Evolutionary conservation across 2,329 filamentous ascomycete species (phyloP), one percentile per base, ranked within the genome.

Genomic region (Blumeriella jaapii): DNA sequence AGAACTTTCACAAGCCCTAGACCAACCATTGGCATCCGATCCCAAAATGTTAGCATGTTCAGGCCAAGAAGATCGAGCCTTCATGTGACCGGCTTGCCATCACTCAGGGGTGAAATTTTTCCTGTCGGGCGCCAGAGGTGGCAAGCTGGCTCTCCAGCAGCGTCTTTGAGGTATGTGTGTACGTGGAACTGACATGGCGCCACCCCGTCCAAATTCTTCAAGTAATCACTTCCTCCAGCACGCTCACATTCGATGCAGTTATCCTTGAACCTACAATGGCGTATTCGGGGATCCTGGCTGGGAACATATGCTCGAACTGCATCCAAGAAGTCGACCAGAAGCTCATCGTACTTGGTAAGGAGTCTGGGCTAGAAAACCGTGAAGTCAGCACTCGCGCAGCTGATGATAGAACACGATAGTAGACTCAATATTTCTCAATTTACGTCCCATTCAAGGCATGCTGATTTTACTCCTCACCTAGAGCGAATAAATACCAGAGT

Each of bases 271-370:
- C 26, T 17, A 29, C 39, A 45, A 8, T 48, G 40, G 1, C 48
- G 36, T 13, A 48, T 28, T 1, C 49, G 40, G n/a, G 49, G 48
- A 30, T 52, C 49, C 10, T 30, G 37, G 8, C 14, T 26, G 4
- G 15, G 29, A 1, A 22, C 7, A 9, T 42, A 39, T 3, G 24
- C 4, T 4, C 22, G 16, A 4, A 49, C 16, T 6, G 38, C 34
- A 5, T 38, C 26, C 7, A 47, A 22, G 23, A 49, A 49, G 6
- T 50, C 46, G 2, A 29, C 15, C 22, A 42, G n/a, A 2, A 46
- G 9, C 2, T 46, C 37, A 3, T 31, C 14, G 18, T 43, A 36
- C 5, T 5, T 6, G 7, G 18, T 15, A n/a, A n/a, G n/a, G n/a
- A n/a, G n/a, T n/a, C n/a, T n/a, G n/a, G n/a, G n/a, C n/a, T n/a